Evolutionary conservation across 1,284 basidiomycete species (phyloP).

Genomic region (Rhodotorula sp.): DNA sequence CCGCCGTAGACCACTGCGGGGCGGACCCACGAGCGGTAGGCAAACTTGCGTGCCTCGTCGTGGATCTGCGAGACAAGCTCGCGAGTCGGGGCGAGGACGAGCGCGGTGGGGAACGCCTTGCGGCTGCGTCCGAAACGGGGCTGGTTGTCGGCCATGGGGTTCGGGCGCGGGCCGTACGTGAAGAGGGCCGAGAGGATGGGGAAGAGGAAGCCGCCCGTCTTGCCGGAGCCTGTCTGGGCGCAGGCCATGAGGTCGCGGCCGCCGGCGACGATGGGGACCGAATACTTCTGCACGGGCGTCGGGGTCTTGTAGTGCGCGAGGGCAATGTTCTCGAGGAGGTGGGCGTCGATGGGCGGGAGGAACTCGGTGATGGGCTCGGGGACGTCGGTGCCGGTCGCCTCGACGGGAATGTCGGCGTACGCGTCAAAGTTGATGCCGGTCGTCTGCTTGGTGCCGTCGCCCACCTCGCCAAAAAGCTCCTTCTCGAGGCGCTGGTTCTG

Average conservation of each 20-base stretch:
- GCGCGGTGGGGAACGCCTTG: slow-evolving; percentile 92
- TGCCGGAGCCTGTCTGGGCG: slow-evolving; percentile 99
- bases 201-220: slow-evolving; percentile 99
- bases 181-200: slow-evolving; percentile 97
- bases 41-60: slow-evolving; percentile 98
- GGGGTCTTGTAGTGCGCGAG: slow-evolving; percentile 90
- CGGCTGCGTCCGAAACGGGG: slow-evolving; percentile 65
- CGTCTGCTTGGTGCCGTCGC: slow-evolving; percentile 65
- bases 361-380: slow-evolving; percentile 90
- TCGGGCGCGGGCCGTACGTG: slow-evolving; percentile 69
- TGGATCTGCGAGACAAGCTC: slow-evolving; percentile 99
- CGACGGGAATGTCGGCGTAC: slow-evolving; percentile 99
- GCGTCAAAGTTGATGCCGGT: slow-evolving; percentile 99
- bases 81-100: slow-evolving; percentile 95
- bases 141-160: slow-evolving; percentile 57
- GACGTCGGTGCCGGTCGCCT: slow-evolving; percentile 91
- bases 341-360: slow-evolving; percentile 86
- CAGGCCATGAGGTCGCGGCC: slow-evolving; percentile 97
- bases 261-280: slow-evolving; percentile 92
- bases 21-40: slow-evolving; percentile 98
- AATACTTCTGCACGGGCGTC: slow-evolving; percentile 99
- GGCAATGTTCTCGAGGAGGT: slow-evolving; percentile 91
- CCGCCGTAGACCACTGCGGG: slow-evolving; percentile 99
- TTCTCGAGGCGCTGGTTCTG: slow-evolving; percentile 86
- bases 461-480: slow-evolving; percentile 88